Conservation (phyloP, 805 yeast genomes). For the Candida pseudoglaebosa region DNA sequence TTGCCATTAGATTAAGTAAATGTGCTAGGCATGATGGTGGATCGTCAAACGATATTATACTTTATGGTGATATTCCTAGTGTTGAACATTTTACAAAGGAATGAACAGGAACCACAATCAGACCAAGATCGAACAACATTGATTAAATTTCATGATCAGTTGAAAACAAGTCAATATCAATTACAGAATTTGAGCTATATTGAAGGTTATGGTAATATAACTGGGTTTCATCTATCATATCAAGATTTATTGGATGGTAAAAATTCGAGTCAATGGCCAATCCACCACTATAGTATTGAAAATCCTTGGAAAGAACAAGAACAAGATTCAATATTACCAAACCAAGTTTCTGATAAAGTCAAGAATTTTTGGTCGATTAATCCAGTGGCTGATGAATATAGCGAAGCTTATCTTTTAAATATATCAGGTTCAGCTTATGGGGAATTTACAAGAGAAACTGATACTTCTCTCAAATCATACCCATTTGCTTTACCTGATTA, state of each 20-base stretch:
- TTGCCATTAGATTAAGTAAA: too few relatives aligned
- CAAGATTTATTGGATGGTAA: constrained; percentile 48
- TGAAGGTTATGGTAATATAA: constrained; percentile 63
- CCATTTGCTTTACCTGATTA: constrained; percentile 25
- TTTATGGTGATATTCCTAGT: constrained; percentile 33
- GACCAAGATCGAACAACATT: constrained; percentile 23
- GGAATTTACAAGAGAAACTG: constrained; percentile 17
- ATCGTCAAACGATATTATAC: constrained; percentile 33
- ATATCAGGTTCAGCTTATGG: constrained; percentile 34
- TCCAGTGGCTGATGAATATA: constrained; percentile 9
- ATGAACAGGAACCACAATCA: constrained; percentile 25
- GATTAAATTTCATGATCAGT: constrained; percentile 19
- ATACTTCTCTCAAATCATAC: constrained; percentile 11
- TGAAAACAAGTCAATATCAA: constrained; percentile 14
- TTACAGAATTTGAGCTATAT: constrained; percentile 41
- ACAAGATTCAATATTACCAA: constrained; percentile 56
- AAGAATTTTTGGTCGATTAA: constrained; percentile 48
- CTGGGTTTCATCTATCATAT: constrained; percentile 69
- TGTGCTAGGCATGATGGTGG: constrained; percentile 25
- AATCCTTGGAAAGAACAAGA: constrained; percentile 44
- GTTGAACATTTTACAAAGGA: constrained; percentile 26
- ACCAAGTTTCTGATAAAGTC: constrained; percentile 47
- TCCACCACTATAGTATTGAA: constrained; percentile 43
- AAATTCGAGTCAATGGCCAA: constrained; percentile 53
- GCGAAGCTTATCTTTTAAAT: constrained; percentile 28